Evolutionary conservation across 495 filamentous ascomycete genomes (phyloP).

Genomic region (Penicillium egyptiacum): DNA sequence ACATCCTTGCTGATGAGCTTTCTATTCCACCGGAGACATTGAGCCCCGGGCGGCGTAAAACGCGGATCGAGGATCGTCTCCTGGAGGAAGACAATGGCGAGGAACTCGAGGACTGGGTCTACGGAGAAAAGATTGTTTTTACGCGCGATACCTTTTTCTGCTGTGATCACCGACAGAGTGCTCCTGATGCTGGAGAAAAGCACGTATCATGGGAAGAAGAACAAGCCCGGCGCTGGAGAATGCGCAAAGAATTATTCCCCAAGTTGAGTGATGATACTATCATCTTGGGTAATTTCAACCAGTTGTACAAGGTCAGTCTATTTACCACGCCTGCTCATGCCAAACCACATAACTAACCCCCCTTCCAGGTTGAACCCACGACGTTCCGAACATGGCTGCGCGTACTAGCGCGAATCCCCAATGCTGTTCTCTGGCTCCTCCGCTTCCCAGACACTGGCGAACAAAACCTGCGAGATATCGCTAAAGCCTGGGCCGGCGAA

Average conservation of each 20-base stretch:
- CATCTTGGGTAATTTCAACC: slow-evolving; percentile 98
- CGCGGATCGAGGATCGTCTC: slow-evolving; percentile 68
- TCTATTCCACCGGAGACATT: slow-evolving; percentile 83
- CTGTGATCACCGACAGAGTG: slow-evolving; percentile 94
- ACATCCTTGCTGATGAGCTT: slow-evolving; percentile 85
- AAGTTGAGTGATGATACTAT: slow-evolving; percentile 77
- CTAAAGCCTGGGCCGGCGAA: slow-evolving; percentile 77
- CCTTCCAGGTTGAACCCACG: slow-evolving; percentile 84
- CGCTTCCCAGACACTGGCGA: slow-evolving; percentile 96
- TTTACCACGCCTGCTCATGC: slow-evolving; percentile 2
- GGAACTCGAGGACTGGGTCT: slow-evolving; percentile 76
- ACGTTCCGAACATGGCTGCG: slow-evolving; percentile 96
- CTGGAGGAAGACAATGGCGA: slow-evolving; percentile 67
- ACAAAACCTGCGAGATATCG: slow-evolving; percentile 75
- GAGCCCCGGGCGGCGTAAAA: slow-evolving; percentile 71
- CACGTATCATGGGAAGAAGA: slow-evolving; percentile 82
- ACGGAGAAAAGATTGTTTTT: slow-evolving; percentile 95
- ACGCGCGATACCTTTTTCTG: slow-evolving; percentile 98
- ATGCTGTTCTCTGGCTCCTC: slow-evolving; percentile 91
- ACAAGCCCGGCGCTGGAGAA: slow-evolving; percentile 78
- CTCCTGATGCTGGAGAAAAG: slow-evolving; percentile 66
- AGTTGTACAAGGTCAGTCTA: slow-evolving; percentile 88
- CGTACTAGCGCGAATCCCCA: slow-evolving; percentile 82
- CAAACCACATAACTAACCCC: slow-evolving; percentile 7
- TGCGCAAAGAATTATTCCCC: slow-evolving; percentile 95